Conservation (phyloP, 2,329 filamentous ascomycete species). For the Alternaria burnsii region DNA sequence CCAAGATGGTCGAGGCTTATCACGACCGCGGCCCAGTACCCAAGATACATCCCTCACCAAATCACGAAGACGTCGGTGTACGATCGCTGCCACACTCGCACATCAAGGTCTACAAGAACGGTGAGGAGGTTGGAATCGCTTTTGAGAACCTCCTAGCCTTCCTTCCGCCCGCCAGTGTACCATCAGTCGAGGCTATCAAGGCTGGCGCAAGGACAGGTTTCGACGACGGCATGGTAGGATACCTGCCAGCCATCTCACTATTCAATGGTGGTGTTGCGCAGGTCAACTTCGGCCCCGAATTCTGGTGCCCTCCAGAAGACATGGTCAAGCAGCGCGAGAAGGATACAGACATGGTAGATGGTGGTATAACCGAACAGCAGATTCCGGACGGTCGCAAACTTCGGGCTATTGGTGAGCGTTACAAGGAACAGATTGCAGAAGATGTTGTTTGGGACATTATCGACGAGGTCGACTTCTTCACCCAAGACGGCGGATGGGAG, state of each 20-base stretch:
- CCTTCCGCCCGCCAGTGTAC: conserved; percentile 85
- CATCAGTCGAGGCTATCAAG: conserved; percentile 71
- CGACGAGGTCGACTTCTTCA: conserved; percentile 92
- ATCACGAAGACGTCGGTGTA: conserved; percentile 76
- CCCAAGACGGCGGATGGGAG: conserved; percentile 67
- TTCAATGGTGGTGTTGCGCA: conserved; percentile 92
- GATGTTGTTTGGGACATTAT: conserved; percentile 92
- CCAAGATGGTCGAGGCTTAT: conserved; percentile 82
- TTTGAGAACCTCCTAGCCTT: conserved; percentile 91
- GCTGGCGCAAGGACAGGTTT: conserved; percentile 83
- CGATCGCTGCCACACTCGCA: conserved; percentile 85
- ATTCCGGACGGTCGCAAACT: conserved; percentile 50
- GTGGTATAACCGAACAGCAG: conserved; percentile 20
- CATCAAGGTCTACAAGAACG: conserved; percentile 94
- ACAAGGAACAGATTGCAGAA: conserved; percentile 92
- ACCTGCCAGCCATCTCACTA: conserved; percentile 91
- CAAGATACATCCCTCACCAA: conserved; percentile 78
- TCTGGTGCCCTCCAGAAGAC: conserved; percentile 83
- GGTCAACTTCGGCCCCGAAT: conserved; percentile 92
- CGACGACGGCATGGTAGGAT: conserved; percentile 94
- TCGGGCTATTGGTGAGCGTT: conserved; percentile 77
- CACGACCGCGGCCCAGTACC: conserved; percentile 58
- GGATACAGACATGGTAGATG: conserved; percentile 43
- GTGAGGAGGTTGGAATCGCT: conserved; percentile 81
- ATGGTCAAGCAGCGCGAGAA: conserved; percentile 55